Percentiles rank a stretch among this genome's conserved stretches.
These are phyloP conservation scores for Alternaria tenuissima DNA, from an alignment of 2,329 filamentous ascomycete genomes.

Conservation along the genomic window DNA sequence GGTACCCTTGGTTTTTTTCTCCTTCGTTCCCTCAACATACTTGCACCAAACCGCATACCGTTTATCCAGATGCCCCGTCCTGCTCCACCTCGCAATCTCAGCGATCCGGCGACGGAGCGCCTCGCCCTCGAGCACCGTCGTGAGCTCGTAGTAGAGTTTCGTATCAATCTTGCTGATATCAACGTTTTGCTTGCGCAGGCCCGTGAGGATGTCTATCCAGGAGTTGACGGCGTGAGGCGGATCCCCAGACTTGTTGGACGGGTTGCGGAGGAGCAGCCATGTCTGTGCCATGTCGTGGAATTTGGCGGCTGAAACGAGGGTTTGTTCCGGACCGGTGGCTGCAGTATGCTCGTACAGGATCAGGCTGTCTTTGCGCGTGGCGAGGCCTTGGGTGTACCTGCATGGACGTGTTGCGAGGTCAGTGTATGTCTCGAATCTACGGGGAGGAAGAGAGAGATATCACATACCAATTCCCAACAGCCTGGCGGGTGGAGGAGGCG, in stretches of 20 bases:
- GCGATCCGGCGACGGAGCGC: background rate
- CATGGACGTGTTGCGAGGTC: background rate
- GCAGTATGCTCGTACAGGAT: slow-evolving; percentile 5
- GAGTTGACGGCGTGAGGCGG: background rate
- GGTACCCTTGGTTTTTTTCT: background rate
- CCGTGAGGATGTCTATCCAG: background rate
- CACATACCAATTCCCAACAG: slow-evolving; percentile 5
- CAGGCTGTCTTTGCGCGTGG: background rate
- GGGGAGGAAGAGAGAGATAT: background rate
- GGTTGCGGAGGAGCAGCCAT: background rate
- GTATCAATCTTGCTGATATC: slow-evolving; percentile 1
- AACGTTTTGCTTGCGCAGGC: background rate
- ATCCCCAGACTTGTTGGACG: background rate
- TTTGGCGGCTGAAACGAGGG: background rate
- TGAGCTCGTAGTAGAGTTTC: background rate
- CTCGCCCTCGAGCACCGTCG: background rate
- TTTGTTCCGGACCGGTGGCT: background rate
- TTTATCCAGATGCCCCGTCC: background rate
- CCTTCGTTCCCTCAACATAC: background rate
- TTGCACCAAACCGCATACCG: background rate
- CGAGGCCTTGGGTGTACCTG: slow-evolving; percentile 9
- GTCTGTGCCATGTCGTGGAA: background rate
- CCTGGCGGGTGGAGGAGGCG: background rate
- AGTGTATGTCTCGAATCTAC: background rate
- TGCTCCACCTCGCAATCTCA: background rate